These are phyloP conservation scores for Rhizopus delemar DNA, from an alignment of 371 early-diverging fungal genomes.

Conservation along the genomic window DNA sequence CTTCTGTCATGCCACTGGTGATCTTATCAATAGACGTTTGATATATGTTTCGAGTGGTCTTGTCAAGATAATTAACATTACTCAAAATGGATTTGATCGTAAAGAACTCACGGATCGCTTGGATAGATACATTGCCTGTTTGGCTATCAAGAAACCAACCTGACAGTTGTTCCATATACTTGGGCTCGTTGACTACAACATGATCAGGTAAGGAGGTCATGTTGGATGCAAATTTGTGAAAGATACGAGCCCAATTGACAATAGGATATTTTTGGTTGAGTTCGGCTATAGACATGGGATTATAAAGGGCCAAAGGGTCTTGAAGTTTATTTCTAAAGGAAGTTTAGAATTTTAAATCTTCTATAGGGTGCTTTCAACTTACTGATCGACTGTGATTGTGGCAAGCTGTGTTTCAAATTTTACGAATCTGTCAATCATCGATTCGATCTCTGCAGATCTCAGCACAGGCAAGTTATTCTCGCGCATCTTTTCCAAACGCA, in stretches of 20 bases:
- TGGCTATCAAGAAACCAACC: conserved; percentile 15
- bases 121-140: conserved; percentile 3
- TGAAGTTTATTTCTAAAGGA: conserved; percentile 27
- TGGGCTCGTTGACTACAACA: conserved; percentile 15
- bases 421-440: conserved; percentile 44
- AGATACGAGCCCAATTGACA: conserved; percentile 26
- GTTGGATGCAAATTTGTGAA: conserved; percentile 10
- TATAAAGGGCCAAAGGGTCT: conserved; percentile 55
- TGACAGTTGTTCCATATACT: conserved; percentile 10
- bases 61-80: conserved; percentile 19
- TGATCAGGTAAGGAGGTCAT: conserved; percentile 6
- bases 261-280: conserved; percentile 35
- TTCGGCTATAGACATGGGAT: conserved; percentile 42
- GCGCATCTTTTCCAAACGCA: conserved; percentile 9
- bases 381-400: conserved; percentile 23
- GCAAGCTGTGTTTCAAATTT: conserved; percentile 57
- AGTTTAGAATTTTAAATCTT: background rate
- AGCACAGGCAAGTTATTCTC: conserved; percentile 12
- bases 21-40: conserved; percentile 26
- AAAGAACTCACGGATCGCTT: conserved; percentile 20
- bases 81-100: conserved; percentile 12
- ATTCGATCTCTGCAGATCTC: conserved; percentile 13
- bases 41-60: conserved; percentile 16
- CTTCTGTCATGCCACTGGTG: conserved; percentile 32
- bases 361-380: conserved; percentile 11